phyloP scores from a whole-genome alignment of 1,284 basidiomycete species.

The Amylostereum areolatum region DNA sequence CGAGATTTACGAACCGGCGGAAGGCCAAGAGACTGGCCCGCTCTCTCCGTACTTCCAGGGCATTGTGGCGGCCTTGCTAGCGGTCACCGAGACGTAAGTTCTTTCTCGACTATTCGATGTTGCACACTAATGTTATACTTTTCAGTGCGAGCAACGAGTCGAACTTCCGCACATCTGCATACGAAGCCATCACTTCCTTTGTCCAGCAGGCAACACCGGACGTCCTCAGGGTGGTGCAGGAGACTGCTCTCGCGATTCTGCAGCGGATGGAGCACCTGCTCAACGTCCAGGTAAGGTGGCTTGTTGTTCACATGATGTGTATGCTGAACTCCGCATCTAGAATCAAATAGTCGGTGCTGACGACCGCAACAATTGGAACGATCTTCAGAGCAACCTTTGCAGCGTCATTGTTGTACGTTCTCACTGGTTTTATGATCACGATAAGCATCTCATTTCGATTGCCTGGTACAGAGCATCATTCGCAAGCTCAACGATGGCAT shows the following conservation, averaged over 20 bases:
- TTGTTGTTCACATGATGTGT: not conserved
- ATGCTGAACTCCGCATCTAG: constrained; percentile 29
- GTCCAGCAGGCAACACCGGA: constrained; percentile 80
- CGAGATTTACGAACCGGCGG: constrained; percentile 33
- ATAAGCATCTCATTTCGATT: constrained; percentile 3
- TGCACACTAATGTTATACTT: not conserved
- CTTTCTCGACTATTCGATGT: constrained; percentile 1
- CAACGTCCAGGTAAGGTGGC: constrained; percentile 58
- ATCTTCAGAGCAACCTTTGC: constrained; percentile 95
- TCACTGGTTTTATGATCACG: not conserved
- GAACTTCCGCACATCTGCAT: constrained; percentile 93
- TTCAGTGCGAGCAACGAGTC: constrained; percentile 79
- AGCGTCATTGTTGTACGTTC: constrained; percentile 78
- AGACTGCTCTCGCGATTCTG: constrained; percentile 78
- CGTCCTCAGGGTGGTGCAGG: constrained; percentile 78
- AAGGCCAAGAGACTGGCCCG: constrained; percentile 61
- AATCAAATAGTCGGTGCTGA: constrained; percentile 94
- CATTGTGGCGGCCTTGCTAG: constrained; percentile 76
- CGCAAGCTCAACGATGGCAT: constrained; percentile 83
- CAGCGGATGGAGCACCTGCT: constrained; percentile 88
- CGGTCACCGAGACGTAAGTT: constrained; percentile 78
- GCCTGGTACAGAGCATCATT: constrained; percentile 59
- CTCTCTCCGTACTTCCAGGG: constrained; percentile 90
- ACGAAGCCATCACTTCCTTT: constrained; percentile 90
- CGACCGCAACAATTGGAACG: constrained; percentile 98